Percentiles rank a stretch among this genome's conserved stretches.
These are phyloP conservation scores for Aspergillus unguis DNA, from an alignment of 2,329 filamentous ascomycete species.

Conservation along the genomic window DNA sequence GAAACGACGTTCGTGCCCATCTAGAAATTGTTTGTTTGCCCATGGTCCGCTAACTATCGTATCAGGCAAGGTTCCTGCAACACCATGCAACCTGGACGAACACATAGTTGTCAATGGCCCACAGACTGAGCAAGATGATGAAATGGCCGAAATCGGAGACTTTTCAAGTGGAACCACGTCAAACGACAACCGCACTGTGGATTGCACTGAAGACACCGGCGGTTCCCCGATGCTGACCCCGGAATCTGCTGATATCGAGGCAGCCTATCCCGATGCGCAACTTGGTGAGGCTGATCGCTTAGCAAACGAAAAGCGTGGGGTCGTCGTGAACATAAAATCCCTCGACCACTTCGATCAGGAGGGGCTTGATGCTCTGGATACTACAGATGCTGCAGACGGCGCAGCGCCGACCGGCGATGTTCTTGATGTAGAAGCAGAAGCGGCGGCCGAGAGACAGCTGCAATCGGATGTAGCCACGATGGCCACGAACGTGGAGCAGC, in stretches of 20 bases:
- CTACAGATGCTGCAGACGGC: constrained; percentile 1
- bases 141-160: constrained; percentile 7
- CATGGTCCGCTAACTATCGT: constrained; percentile 9
- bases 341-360: constrained; percentile 4
- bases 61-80: constrained; percentile 23
- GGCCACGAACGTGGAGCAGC: background rate
- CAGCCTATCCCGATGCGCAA: constrained; percentile 22
- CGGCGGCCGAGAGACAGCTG: constrained; percentile 14
- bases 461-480: constrained; percentile 4
- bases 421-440: constrained; percentile 13
- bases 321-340: constrained; percentile 17
- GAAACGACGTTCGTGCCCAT: constrained; percentile 26
- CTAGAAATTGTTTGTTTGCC: background rate
- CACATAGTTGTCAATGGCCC: constrained; percentile 13
- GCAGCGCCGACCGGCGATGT: constrained; percentile 4
- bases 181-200: constrained; percentile 10
- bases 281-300: constrained; percentile 17
- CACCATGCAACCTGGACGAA: constrained; percentile 10
- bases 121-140: constrained; percentile 6
- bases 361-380: background rate
- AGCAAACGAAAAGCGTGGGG: constrained; percentile 4
- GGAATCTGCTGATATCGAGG: constrained; percentile 10
- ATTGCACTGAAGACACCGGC: constrained; percentile 12
- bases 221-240: constrained; percentile 17
- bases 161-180: constrained; percentile 20